These are phyloP conservation scores for Fonsecaea pedrosoi DNA, from an alignment of 2,329 filamentous ascomycete species.

Conservation along the genomic window DNA sequence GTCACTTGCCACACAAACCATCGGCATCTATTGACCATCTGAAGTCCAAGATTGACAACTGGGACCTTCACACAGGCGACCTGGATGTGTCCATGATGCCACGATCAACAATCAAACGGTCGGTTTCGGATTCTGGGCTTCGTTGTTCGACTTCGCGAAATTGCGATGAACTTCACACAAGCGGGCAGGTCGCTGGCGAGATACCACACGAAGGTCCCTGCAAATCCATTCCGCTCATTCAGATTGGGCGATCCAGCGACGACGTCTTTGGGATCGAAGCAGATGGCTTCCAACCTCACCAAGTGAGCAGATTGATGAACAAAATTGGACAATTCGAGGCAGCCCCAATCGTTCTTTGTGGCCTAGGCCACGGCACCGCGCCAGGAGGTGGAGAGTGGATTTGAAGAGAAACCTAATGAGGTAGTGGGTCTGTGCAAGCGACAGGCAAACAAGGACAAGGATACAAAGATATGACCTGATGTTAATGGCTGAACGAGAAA, in stretches of 20 bases:
- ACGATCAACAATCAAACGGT: slow-evolving; percentile 22
- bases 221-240: slow-evolving; percentile 16
- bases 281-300: background rate
- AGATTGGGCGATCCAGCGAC: slow-evolving; percentile 19
- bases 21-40: slow-evolving; percentile 23
- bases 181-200: background rate
- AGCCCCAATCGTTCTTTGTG: slow-evolving; percentile 4
- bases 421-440: too few relatives aligned
- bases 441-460: background rate
- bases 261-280: slow-evolving; percentile 23
- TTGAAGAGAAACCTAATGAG: slow-evolving; percentile 10
- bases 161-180: background rate
- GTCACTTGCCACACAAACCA: slow-evolving; percentile 10
- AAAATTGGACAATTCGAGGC: slow-evolving; percentile 3
- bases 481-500: slow-evolving; percentile 7
- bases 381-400: slow-evolving; percentile 33
- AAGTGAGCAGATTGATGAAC: slow-evolving; percentile 8
- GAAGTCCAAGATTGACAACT: slow-evolving; percentile 34
- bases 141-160: background rate
- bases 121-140: slow-evolving; percentile 27
- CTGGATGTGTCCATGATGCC: slow-evolving; percentile 13
- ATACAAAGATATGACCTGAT: background rate
- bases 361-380: slow-evolving; percentile 22
- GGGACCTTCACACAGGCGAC: slow-evolving; percentile 30
- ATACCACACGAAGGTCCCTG: background rate